Evolutionary conservation across 257 asterid species (phyloP).

Genomic region (Solanum piurae): DNA sequence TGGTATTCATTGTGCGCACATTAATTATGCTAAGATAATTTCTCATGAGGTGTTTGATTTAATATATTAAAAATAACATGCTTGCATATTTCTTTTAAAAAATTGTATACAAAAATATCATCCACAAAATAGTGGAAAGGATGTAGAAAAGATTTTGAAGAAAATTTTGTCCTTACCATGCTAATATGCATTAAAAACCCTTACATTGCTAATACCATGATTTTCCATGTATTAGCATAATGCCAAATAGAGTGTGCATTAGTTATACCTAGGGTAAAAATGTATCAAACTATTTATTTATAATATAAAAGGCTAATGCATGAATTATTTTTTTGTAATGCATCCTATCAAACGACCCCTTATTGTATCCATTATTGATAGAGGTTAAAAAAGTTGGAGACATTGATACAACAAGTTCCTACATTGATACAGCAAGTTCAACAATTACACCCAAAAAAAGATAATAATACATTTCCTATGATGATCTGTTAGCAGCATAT

Average conservation of each 20-base stretch:
- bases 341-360: not conserved
- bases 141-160: not conserved
- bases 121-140: not conserved
- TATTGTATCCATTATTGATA: not conserved
- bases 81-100: not conserved
- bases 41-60: not conserved
- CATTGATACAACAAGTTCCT: not conserved
- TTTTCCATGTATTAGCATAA: no score
- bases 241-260: not conserved
- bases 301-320: not conserved
- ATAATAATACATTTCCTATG: not conserved
- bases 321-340: no score
- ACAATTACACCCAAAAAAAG: not conserved
- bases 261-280: no score
- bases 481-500: not conserved
- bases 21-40: not conserved
- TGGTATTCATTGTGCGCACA: not conserved
- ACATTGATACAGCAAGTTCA: not conserved
- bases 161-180: not conserved
- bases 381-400: not conserved
- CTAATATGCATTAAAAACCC: not conserved
- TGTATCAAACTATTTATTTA: no score
- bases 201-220: not conserved
- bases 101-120: not conserved
- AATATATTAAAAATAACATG: no score